Base-by-base conservation (phyloP, 805 yeast species). In the Tetrapisispora nanseiensis region DNA sequence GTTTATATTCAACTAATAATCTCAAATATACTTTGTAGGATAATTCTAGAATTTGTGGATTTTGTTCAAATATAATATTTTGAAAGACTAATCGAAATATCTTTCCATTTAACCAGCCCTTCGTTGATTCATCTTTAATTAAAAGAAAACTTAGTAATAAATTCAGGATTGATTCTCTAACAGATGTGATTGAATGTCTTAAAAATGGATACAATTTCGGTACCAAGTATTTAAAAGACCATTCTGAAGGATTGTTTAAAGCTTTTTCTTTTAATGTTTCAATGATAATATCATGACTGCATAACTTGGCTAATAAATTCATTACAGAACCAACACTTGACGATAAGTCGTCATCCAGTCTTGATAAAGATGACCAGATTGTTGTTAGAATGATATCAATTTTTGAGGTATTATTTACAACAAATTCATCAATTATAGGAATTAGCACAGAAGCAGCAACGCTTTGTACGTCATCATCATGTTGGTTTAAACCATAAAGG, bases 271-370 rank as follows among this genome's bases (percentile, higher is more conserved):
- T 82, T 70, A 92, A 75, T 21, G 80, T 72, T 10, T 77, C 80
- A 31, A 89, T 66, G 6, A 89, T 95, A 55, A 79, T 79, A 2
- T 77, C 74, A 61, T 82, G 89, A 6, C 87, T 75, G 59, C 97
- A 92, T 39, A 92, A 68, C 51, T 82, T 85, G 2, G 96, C 89
- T 42, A 92, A 69, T 19, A 92, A 66, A 61, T 92, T 96, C 96
- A 92, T 89, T 1, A 92, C 92, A 2, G 95, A 83, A 29, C 97
- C 97, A 34, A 92, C 86, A 4, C 96, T 82, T 0, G 97, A 95
- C 11, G 95, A 84, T 38, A 92, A 69, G 61, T 92, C 99, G 60
- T 92, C 98, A 51, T 84, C 80, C 44, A 90, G 68, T 53, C 82
- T 83, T 2, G 87, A 77, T 24, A 92, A 66, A 41, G 94, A 85